These are phyloP conservation scores for Flaveria brownii DNA, from an alignment of 129 eudicot species.

Conservation along the genomic window DNA sequence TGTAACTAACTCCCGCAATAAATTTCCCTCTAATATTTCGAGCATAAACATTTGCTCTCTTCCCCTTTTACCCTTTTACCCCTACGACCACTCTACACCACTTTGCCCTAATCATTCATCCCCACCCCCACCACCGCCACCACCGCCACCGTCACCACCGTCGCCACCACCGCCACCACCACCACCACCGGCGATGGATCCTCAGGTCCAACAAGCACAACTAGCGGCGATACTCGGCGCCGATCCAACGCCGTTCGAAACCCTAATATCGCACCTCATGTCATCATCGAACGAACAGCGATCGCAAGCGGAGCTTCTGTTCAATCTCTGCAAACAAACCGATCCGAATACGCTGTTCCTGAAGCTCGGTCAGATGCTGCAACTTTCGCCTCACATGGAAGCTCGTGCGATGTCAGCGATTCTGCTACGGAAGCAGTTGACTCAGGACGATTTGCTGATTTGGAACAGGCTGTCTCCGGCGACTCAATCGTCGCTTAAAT, in stretches of 20 bases:
- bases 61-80: constrained; percentile 22
- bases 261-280: constrained; percentile 89
- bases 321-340: constrained; percentile 79
- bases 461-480: constrained; percentile 66
- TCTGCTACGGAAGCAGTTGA: constrained; percentile 81
- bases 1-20: constrained; percentile 22
- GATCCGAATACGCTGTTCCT: constrained; percentile 74
- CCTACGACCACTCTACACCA: constrained; percentile 27
- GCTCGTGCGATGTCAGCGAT: constrained; percentile 95
- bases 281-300: constrained; percentile 90
- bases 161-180: constrained; percentile 22
- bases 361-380: constrained; percentile 70
- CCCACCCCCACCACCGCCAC: not conserved
- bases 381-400: constrained; percentile 64
- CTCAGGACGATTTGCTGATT: constrained; percentile 61
- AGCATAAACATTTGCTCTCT: constrained; percentile 1
- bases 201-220: constrained; percentile 76
- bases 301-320: constrained; percentile 80
- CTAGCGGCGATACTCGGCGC: constrained; percentile 83
- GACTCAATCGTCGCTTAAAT: constrained; percentile 66
- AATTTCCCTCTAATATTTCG: constrained; percentile 41
- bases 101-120: constrained; percentile 40
- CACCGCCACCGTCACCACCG: constrained; percentile 24
- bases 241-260: constrained; percentile 90
- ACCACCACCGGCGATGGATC: constrained; percentile 51